A percentile compares a stretch with the other conserved stretches of the same genome.
Evolutionary conservation across 768 basidiomycete genomes (phyloP).

Genomic region (Plicaturopsis crispa): DNA sequence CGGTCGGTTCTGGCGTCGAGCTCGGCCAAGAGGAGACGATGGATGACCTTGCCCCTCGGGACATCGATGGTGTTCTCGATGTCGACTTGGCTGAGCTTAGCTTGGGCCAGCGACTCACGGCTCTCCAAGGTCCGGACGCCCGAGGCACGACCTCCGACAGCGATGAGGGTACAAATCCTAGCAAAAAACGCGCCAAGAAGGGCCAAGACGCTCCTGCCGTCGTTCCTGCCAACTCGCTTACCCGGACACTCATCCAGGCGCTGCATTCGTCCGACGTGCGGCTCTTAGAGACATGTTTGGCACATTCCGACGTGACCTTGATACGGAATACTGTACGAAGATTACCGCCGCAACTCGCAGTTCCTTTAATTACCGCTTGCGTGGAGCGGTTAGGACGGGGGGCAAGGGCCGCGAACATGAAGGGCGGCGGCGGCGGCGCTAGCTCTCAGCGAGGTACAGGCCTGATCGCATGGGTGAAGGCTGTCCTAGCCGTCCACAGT

Average conservation of each 20-base stretch:
- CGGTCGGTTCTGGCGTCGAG: constrained; percentile 59
- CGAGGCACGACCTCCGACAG: constrained; percentile 33
- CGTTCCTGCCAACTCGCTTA: constrained; percentile 78
- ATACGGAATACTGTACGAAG: constrained; percentile 83
- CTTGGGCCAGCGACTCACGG: constrained; percentile 83
- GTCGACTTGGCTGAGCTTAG: constrained; percentile 86
- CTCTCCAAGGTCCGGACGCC: constrained; percentile 36
- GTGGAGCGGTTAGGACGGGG: constrained; percentile 83
- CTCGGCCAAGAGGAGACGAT: constrained; percentile 48
- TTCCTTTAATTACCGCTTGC: constrained; percentile 81
- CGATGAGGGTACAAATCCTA: constrained; percentile 21
- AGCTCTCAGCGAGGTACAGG: constrained; percentile 70
- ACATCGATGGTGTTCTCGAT: constrained; percentile 66
- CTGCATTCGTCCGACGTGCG: constrained; percentile 90
- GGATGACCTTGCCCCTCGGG: constrained; percentile 37
- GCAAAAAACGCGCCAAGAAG: constrained; percentile 22
- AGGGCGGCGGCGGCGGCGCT: constrained; percentile 71
- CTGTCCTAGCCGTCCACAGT: constrained; percentile 78
- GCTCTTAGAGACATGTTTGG: constrained; percentile 79
- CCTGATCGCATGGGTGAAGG: constrained; percentile 72
- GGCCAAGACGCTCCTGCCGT: constrained; percentile 28
- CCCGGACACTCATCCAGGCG: constrained; percentile 92
- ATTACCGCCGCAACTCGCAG: constrained; percentile 79
- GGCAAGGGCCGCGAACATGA: constrained; percentile 61
- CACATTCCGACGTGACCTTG: constrained; percentile 73